phyloP scores from a whole-genome alignment of 1,284 basidiomycete species.

The Microbotryomycetes sp. region DNA sequence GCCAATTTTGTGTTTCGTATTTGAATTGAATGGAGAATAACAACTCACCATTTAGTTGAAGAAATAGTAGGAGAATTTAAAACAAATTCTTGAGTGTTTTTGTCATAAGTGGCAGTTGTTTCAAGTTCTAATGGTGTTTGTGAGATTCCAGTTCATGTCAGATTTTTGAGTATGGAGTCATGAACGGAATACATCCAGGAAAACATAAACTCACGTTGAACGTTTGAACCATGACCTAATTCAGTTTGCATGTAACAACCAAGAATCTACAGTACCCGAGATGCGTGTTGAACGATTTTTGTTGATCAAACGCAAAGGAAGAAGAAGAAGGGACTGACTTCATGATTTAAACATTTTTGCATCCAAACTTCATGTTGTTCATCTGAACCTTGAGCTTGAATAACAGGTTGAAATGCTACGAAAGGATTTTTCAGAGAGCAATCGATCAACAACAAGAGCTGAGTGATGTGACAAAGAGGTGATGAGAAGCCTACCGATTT shows the following conservation, averaged over 20 bases:
- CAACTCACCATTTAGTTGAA: constrained; percentile 73
- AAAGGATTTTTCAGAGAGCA: background rate
- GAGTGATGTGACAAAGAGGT: background rate
- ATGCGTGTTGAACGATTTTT: background rate
- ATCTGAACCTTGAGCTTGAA: constrained; percentile 23
- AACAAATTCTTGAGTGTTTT: constrained; percentile 61
- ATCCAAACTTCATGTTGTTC: constrained; percentile 47
- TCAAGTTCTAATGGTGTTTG: constrained; percentile 48
- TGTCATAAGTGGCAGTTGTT: constrained; percentile 69
- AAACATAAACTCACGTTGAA: constrained; percentile 42
- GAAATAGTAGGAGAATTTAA: constrained; percentile 70
- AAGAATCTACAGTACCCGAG: constrained; percentile 31
- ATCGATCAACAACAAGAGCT: constrained; percentile 14
- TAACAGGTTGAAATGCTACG: constrained; percentile 25
- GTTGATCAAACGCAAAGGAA: too few relatives aligned
- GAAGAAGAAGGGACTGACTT: constrained; percentile 50
- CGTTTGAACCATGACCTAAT: constrained; percentile 68
- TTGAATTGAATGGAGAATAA: background rate
- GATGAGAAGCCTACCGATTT: constrained; percentile 48
- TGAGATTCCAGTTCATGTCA: background rate
- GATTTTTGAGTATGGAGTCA: background rate
- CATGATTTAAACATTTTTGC: constrained; percentile 46
- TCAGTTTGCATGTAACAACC: constrained; percentile 43
- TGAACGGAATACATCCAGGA: too few relatives aligned
- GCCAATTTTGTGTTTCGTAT: constrained; percentile 24